These are phyloP conservation scores for Boletus edulis DNA, from an alignment of 768 basidiomycete species.

Conservation along the genomic window DNA sequence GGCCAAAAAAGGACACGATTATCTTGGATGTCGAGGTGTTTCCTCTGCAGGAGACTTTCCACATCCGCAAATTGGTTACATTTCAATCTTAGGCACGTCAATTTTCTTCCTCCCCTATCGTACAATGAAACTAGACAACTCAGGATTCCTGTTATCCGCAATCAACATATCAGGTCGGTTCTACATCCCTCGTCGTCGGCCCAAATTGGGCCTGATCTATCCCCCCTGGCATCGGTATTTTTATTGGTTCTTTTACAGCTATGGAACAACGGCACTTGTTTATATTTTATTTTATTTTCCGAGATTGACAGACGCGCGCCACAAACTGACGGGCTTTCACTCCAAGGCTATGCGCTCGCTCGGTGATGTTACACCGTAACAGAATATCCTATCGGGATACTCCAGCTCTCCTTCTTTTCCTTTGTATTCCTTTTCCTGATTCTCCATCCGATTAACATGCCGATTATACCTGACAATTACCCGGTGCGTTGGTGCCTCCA, in stretches of 20 bases:
- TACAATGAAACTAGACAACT: neutral
- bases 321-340: neutral
- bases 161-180: neutral
- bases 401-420: neutral
- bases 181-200: neutral
- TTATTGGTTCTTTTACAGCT: no score
- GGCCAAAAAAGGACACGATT: neutral
- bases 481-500: neutral
- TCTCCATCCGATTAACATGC: conserved; percentile 5
- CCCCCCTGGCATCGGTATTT: no score
- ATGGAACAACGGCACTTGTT: no score
- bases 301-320: neutral
- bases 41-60: neutral
- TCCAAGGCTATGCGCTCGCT: neutral
- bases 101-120: neutral
- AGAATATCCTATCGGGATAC: conserved; percentile 5
- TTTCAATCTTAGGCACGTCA: neutral
- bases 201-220: neutral
- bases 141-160: neutral
- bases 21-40: neutral
- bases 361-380: neutral
- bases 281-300: no score
- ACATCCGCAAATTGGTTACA: neutral
- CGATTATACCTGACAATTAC: neutral
- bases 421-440: conserved; percentile 1